phyloP scores from a whole-genome alignment of 352 stramenopile genomes.

The Phytopythium boreale region DNA sequence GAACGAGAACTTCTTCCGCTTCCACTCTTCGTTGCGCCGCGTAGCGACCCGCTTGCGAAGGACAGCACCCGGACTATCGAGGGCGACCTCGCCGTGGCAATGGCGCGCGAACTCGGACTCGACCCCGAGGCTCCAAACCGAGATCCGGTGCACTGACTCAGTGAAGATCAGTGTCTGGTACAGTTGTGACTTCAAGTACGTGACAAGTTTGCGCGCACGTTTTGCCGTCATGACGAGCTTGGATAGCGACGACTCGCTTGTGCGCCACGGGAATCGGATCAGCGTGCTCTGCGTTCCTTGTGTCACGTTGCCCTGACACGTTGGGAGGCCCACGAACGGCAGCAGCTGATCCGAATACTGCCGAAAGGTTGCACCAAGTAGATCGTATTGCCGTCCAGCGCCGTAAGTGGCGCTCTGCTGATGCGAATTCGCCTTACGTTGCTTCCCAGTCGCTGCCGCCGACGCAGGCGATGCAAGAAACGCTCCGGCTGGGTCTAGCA shows the following conservation, averaged over 20 bases:
- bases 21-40: conserved; percentile 61
- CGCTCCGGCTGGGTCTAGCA: conserved; percentile 64
- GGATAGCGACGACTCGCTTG: conserved; percentile 33
- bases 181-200: conserved; percentile 41
- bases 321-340: conserved; percentile 65
- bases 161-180: conserved; percentile 70
- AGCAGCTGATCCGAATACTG: conserved; percentile 73
- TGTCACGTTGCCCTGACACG: conserved; percentile 49
- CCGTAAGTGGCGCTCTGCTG: conserved; percentile 2
- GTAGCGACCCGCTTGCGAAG: conserved; percentile 47
- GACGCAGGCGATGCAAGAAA: conserved; percentile 30
- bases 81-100: conserved; percentile 43
- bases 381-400: conserved; percentile 56
- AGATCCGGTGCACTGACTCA: conserved; percentile 52
- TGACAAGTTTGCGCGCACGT: conserved; percentile 30
- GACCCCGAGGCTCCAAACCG: conserved; percentile 62
- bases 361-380: conserved; percentile 54
- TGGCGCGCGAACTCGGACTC: conserved; percentile 59
- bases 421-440: background rate
- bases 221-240: conserved; percentile 26
- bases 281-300: conserved; percentile 51
- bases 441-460: background rate
- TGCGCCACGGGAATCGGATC: conserved; percentile 71
- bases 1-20: conserved; percentile 65
- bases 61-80: conserved; percentile 36